Evolutionary conservation across 73 alveolate genomes (phyloP), one percentile per base, ranked within the genome.

Genomic region (Diophrys appendiculata): DNA sequence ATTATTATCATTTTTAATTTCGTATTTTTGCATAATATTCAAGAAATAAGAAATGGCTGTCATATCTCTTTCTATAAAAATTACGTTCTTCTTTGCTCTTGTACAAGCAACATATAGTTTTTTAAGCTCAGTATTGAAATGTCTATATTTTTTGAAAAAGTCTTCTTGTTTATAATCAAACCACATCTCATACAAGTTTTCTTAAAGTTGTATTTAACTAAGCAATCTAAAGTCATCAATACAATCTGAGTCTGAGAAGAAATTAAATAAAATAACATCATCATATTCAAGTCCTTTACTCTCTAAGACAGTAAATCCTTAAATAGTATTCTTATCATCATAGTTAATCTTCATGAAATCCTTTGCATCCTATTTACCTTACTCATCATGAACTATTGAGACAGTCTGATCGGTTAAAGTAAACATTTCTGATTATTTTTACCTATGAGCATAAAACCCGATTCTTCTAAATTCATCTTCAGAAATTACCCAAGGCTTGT

Each of bases 221-320:
- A 92, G 69, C 2, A 90, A 73, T 54, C 86, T 90, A 92, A 93
- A 92, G 53, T 84, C 77, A 22, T 91, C 73, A 23, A 78, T 54
- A 13, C 82, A 33, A 32, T 73, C 68, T 0, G 95, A 88, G 73
- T 82, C 90, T n/a, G 76, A 64, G 82, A 92, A 92, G 92, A 92
- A 92, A 81, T 90, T 90, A 54, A 68, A 90, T 32, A 94, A 80
- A 5, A 94, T 92, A 24, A 94, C 99, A 87, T 94, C 99, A 53
- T 92, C 97, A 77, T 92, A 94, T 76, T 94, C 99, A 2, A 94
- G 91, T n/a, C 99, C 99, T 83, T 94, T 94, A 8, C 97, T 93
- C 72, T 94, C 98, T 65, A 83, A 94, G n/a, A 94, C 94, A 0
- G 98, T 92, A 24, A 94, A 78, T 29, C 93, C 54, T 0, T 95